phyloP scores from a whole-genome alignment of 108 stramenopile genomes.

The Pelagomonas calceolata region DNA sequence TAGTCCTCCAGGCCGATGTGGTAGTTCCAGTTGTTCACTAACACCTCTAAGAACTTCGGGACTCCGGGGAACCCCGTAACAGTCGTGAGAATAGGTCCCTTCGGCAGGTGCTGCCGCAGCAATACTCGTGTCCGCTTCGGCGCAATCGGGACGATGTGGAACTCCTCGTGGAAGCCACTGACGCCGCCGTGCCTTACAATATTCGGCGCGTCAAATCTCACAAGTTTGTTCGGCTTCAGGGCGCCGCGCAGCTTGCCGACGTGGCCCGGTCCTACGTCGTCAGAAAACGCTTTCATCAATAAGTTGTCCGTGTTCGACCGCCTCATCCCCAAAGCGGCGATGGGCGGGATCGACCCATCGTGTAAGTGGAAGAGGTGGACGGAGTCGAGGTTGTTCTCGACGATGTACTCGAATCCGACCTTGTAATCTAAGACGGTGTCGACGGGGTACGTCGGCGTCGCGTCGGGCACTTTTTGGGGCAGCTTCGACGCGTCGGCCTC shows the following conservation, averaged over 20 bases:
- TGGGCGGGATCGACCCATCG: slow-evolving; percentile 24
- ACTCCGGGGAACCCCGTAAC: slow-evolving; percentile 13
- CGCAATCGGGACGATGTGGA: slow-evolving; percentile 28
- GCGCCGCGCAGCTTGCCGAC: slow-evolving; percentile 2
- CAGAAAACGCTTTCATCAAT: background rate
- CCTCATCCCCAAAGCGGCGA: slow-evolving; percentile 19
- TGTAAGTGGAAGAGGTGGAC: slow-evolving; percentile 29
- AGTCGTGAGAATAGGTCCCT: slow-evolving; percentile 25
- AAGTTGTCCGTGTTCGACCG: slow-evolving; percentile 9
- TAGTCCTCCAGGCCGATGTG: slow-evolving; percentile 27
- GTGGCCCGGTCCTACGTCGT: slow-evolving; percentile 14
- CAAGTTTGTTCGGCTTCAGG: slow-evolving; percentile 8
- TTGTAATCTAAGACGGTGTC: slow-evolving; percentile 16
- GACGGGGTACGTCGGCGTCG: slow-evolving; percentile 18
- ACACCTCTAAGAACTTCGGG: slow-evolving; percentile 2
- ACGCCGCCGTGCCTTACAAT: slow-evolving; percentile 28
- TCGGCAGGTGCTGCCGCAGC: slow-evolving; percentile 26
- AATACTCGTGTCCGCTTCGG: slow-evolving; percentile 23
- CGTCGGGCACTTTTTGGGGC: slow-evolving; percentile 12
- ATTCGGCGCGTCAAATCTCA: slow-evolving; percentile 26
- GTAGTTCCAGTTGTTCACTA: slow-evolving; percentile 33
- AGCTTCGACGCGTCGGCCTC: slow-evolving; percentile 17
- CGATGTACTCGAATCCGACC: slow-evolving; percentile 10
- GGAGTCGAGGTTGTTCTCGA: slow-evolving; percentile 22
- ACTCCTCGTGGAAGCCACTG: slow-evolving; percentile 22